These are phyloP conservation scores for Begonia fuchsioides DNA, from an alignment of 306 rosid genomes.

Conservation along the genomic window DNA sequence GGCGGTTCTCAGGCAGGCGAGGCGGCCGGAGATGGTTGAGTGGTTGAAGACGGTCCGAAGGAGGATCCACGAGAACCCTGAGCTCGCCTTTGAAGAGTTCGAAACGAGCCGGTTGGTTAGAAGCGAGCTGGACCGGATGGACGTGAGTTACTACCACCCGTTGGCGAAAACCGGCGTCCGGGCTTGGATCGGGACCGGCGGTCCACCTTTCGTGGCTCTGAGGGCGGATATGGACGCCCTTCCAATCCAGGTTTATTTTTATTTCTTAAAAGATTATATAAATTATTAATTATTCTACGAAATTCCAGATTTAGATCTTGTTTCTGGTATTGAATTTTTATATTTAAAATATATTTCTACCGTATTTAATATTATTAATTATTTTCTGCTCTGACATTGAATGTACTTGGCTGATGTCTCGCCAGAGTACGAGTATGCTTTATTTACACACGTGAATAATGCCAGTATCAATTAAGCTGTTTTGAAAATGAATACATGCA, in stretches of 20 bases:
- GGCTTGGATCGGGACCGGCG: constrained; percentile 24
- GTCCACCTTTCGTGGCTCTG: constrained; percentile 77
- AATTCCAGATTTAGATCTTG: background rate
- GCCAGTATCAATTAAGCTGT: no score
- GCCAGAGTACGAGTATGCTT: no score
- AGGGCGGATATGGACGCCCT: constrained; percentile 99
- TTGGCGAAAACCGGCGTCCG: constrained; percentile 40
- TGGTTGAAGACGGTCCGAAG: constrained; percentile 55
- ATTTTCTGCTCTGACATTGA: background rate
- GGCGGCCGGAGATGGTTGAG: constrained; percentile 38
- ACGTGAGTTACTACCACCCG: constrained; percentile 39
- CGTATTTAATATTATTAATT: background rate
- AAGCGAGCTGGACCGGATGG: constrained; percentile 33
- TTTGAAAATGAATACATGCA: no score
- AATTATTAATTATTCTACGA: no score
- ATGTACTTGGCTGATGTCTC: background rate
- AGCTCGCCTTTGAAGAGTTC: constrained; percentile 22
- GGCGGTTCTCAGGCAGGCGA: constrained; percentile 43
- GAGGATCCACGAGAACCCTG: constrained; percentile 32
- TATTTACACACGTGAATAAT: no score
- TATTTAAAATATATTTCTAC: background rate
- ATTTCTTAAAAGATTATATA: background rate
- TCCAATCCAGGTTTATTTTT: constrained; percentile 65
- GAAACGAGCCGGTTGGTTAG: constrained; percentile 62
- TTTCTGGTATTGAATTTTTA: background rate